Evolutionary conservation across 192 early-diverging fungal genomes (phyloP).

Genomic region (Backusella westeae): DNA sequence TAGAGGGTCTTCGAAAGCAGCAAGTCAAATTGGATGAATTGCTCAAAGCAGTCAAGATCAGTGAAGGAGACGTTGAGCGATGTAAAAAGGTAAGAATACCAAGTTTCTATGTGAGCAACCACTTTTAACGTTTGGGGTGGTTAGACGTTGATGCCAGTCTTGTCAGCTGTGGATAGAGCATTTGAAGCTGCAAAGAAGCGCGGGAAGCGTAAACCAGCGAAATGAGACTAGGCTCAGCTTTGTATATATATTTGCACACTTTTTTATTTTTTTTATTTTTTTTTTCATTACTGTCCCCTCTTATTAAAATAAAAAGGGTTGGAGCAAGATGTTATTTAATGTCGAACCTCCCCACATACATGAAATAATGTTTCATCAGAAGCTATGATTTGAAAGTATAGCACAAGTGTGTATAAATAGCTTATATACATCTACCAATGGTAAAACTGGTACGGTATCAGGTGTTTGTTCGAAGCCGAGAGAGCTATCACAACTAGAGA

Average conservation of each 20-base stretch:
- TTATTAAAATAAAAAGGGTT: background rate
- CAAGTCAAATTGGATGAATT: conserved; percentile 41
- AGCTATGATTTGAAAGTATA: too few relatives aligned
- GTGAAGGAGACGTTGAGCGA: conserved; percentile 26
- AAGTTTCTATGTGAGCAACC: background rate
- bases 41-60: conserved; percentile 34
- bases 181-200: conserved; percentile 41
- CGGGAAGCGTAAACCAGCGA: background rate
- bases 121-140: background rate
- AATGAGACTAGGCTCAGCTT: background rate
- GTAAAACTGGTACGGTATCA: too few relatives aligned
- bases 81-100: conserved; percentile 21
- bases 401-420: too few relatives aligned
- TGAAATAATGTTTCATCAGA: background rate
- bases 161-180: conserved; percentile 40
- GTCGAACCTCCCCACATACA: background rate
- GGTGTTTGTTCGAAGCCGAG: too few relatives aligned
- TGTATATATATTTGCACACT: background rate
- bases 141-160: conserved; percentile 44
- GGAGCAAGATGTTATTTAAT: too few relatives aligned
- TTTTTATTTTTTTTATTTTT: background rate
- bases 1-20: conserved; percentile 42
- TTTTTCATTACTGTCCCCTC: background rate
- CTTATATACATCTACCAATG: too few relatives aligned
- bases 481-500: too few relatives aligned